Conservation (phyloP, 352 stramenopile species). For the Lagenidium giganteum region DNA sequence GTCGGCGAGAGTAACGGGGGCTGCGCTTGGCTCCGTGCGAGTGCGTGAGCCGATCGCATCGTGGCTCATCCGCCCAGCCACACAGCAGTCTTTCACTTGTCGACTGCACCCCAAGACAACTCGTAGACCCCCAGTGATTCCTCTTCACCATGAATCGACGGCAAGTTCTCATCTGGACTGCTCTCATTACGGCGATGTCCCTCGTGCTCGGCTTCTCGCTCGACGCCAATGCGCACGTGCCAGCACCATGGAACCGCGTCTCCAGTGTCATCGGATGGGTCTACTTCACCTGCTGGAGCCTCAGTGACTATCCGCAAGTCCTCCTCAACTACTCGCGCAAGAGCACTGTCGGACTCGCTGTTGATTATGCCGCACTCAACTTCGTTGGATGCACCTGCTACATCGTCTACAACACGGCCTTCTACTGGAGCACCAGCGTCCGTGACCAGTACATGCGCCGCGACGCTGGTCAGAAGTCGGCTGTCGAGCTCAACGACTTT, state of each 20-base stretch:
- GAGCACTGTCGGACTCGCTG: slow-evolving; percentile 86
- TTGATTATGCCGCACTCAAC: slow-evolving; percentile 94
- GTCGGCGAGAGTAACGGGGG: too few relatives aligned
- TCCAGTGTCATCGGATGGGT: slow-evolving; percentile 87
- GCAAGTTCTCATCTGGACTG: too few relatives aligned
- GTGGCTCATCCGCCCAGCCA: too few relatives aligned
- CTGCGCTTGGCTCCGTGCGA: too few relatives aligned
- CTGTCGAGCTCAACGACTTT: slow-evolving; percentile 88
- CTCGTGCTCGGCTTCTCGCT: slow-evolving; percentile 52
- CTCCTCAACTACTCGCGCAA: slow-evolving; percentile 88
- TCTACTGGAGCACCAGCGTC: slow-evolving; percentile 88
- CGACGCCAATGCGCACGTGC: slow-evolving; percentile 76
- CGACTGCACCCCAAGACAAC: too few relatives aligned
- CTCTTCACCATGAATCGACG: too few relatives aligned
- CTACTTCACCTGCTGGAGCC: slow-evolving; percentile 90
- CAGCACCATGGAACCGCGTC: slow-evolving; percentile 76
- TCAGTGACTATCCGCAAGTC: slow-evolving; percentile 92
- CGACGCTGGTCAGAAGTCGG: slow-evolving; percentile 73
- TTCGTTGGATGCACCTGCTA: slow-evolving; percentile 95
- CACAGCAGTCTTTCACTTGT: too few relatives aligned
- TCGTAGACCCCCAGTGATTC: too few relatives aligned
- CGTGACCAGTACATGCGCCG: slow-evolving; percentile 85
- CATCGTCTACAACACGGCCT: slow-evolving; percentile 90
- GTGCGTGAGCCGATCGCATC: too few relatives aligned
- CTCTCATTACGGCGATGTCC: too few relatives aligned